A percentile compares a stretch with the other conserved stretches of the same genome.
Evolutionary conservation across 345 rosid genomes (phyloP).

Genomic region (Tarenaya hassleriana): DNA sequence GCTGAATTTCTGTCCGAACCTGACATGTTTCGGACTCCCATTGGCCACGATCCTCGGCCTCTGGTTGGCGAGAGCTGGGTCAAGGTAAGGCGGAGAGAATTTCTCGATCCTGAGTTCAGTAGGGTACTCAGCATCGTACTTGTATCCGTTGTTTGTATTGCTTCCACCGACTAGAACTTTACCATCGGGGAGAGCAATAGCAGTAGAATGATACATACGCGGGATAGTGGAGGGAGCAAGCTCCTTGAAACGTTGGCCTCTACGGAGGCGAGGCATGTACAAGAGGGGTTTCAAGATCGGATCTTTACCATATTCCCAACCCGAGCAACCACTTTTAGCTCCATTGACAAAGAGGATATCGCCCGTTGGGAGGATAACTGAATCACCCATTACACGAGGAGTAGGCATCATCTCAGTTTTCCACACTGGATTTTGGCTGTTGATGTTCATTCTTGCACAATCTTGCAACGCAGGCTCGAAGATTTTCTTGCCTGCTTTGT

Average conservation of each 20-base stretch:
- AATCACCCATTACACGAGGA: conserved; percentile 46
- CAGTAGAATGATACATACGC: conserved; percentile 51
- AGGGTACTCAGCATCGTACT: conserved; percentile 34
- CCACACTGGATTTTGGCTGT: conserved; percentile 36
- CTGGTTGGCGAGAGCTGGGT: conserved; percentile 22
- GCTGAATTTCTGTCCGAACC: conserved; percentile 20
- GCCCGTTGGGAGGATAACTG: conserved; percentile 56
- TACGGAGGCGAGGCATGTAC: conserved; percentile 34
- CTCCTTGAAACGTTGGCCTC: too few relatives aligned
- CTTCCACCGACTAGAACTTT: conserved; percentile 49
- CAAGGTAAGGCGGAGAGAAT: too few relatives aligned
- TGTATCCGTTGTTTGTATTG: conserved; percentile 43
- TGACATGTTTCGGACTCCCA: conserved; percentile 9
- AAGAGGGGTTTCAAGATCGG: conserved; percentile 31
- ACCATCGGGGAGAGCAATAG: conserved; percentile 45
- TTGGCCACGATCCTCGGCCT: conserved; percentile 34
- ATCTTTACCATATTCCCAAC: conserved; percentile 25
- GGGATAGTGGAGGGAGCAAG: conserved; percentile 46
- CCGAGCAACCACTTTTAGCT: conserved; percentile 37
- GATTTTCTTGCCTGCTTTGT: conserved; percentile 24
- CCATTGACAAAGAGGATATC: conserved; percentile 45
- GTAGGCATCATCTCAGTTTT: conserved; percentile 52
- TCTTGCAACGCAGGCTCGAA: conserved; percentile 34
- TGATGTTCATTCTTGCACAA: too few relatives aligned
- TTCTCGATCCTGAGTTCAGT: conserved; percentile 51